phyloP scores from a whole-genome alignment of 2,329 filamentous ascomycete species.

The Phyllosticta ampelicida region DNA sequence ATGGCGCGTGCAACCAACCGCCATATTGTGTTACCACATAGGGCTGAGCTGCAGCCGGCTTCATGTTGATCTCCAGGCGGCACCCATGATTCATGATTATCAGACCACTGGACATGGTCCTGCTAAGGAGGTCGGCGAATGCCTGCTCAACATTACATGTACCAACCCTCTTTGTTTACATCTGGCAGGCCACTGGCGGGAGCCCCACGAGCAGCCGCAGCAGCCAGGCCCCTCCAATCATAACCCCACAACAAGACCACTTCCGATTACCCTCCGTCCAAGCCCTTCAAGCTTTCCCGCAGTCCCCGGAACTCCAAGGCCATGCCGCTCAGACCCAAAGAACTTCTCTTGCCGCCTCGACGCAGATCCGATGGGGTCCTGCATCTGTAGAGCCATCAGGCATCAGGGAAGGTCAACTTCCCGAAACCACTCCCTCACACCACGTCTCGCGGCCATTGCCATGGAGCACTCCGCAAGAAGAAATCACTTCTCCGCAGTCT shows the following conservation, averaged over 20 bases:
- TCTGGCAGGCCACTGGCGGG: not conserved
- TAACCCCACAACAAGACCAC: not conserved
- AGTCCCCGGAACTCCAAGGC: not conserved
- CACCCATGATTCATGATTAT: not conserved
- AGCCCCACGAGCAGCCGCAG: not conserved
- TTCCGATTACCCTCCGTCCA: conserved; percentile 6
- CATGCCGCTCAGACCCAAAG: not conserved
- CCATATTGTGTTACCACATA: not conserved
- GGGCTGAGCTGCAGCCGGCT: conserved; percentile 3
- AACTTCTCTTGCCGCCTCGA: not conserved
- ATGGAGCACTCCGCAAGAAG: conserved; percentile 3
- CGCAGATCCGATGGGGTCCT: conserved; percentile 7
- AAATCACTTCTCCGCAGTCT: conserved; percentile 4
- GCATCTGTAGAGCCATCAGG: conserved; percentile 4
- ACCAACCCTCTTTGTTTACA: not conserved
- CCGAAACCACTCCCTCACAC: not conserved
- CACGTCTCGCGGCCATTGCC: conserved; percentile 1
- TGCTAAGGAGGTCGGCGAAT: not conserved
- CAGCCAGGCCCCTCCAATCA: not conserved
- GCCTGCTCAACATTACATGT: not conserved
- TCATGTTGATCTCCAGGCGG: not conserved
- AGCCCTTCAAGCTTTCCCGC: conserved; percentile 2
- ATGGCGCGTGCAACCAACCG: not conserved
- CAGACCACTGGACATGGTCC: not conserved
- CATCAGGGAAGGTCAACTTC: not conserved